These are phyloP conservation scores for Rhinocladiella similis DNA, from an alignment of 2,329 filamentous ascomycete genomes.

Conservation along the genomic window DNA sequence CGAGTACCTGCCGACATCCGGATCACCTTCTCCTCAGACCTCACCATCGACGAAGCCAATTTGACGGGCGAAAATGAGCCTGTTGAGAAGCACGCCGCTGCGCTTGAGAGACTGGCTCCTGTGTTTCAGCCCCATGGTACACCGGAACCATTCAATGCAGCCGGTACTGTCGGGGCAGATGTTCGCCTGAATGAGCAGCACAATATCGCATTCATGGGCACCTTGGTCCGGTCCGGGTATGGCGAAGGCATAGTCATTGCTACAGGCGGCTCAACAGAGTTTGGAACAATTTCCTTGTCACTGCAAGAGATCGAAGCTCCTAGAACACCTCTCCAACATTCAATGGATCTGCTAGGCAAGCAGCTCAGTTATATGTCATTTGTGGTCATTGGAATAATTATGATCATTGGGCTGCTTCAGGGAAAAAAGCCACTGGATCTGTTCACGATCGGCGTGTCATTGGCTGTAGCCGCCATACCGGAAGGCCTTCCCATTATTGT, in stretches of 20 bases:
- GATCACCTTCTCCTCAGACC: constrained; percentile 83
- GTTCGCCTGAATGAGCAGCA: constrained; percentile 71
- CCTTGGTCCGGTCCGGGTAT: constrained; percentile 88
- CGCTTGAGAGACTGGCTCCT: constrained; percentile 42
- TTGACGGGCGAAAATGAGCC: constrained; percentile 96
- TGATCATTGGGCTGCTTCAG: constrained; percentile 84
- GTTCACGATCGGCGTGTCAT: constrained; percentile 94
- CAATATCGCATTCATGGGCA: constrained; percentile 98
- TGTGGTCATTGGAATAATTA: constrained; percentile 88
- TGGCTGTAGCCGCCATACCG: constrained; percentile 95
- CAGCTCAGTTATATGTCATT: constrained; percentile 98
- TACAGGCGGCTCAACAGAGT: constrained; percentile 89
- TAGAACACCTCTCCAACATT: constrained; percentile 86
- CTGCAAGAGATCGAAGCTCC: constrained; percentile 94
- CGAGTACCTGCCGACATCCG: constrained; percentile 94
- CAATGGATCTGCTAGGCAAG: constrained; percentile 96
- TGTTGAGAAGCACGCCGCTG: constrained; percentile 72
- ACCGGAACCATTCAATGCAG: constrained; percentile 60
- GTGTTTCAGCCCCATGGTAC: constrained; percentile 46
- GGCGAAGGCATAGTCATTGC: constrained; percentile 97
- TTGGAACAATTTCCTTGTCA: constrained; percentile 92
- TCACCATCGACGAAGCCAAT: constrained; percentile 96
- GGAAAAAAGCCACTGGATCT: constrained; percentile 89
- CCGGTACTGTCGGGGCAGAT: constrained; percentile 62
- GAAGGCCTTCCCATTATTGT: constrained; percentile 98